A percentile compares a stretch with the other conserved stretches of the same genome.
These are phyloP conservation scores for Colletotrichum aenigma DNA, from an alignment of 2,329 filamentous ascomycete genomes.

Conservation along the genomic window DNA sequence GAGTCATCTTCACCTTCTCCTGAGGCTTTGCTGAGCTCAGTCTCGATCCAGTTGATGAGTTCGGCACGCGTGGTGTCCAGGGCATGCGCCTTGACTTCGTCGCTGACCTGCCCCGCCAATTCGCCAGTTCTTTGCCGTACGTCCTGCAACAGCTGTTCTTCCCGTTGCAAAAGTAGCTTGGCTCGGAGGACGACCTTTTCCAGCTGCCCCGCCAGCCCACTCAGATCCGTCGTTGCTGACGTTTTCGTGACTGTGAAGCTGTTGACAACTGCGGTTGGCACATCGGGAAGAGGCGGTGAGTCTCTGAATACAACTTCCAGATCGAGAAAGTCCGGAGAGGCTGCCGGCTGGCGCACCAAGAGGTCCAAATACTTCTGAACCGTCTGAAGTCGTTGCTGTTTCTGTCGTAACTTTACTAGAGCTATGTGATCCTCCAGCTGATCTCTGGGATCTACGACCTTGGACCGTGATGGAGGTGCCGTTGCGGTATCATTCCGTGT, in stretches of 20 bases:
- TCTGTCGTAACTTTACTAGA: constrained; percentile 55
- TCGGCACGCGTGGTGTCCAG: constrained; percentile 61
- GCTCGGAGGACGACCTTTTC: constrained; percentile 64
- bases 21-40: constrained; percentile 60
- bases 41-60: constrained; percentile 70
- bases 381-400: constrained; percentile 52
- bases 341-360: constrained; percentile 56
- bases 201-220: constrained; percentile 53
- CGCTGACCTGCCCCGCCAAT: constrained; percentile 37
- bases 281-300: constrained; percentile 47
- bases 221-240: constrained; percentile 44
- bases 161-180: constrained; percentile 59
- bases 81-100: constrained; percentile 52
- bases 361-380: constrained; percentile 56
- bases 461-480: constrained; percentile 17
- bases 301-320: constrained; percentile 51
- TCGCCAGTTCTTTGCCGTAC: constrained; percentile 4
- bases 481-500: constrained; percentile 24
- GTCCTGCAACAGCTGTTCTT: constrained; percentile 59
- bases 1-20: constrained; percentile 28
- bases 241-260: constrained; percentile 49
- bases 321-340: constrained; percentile 53
- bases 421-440: constrained; percentile 55
- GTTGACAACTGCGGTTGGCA: constrained; percentile 58
- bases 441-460: constrained; percentile 6